These are phyloP conservation scores for Fagopyrum tataricum DNA, from an alignment of 148 eudicot species.

Conservation along the genomic window DNA sequence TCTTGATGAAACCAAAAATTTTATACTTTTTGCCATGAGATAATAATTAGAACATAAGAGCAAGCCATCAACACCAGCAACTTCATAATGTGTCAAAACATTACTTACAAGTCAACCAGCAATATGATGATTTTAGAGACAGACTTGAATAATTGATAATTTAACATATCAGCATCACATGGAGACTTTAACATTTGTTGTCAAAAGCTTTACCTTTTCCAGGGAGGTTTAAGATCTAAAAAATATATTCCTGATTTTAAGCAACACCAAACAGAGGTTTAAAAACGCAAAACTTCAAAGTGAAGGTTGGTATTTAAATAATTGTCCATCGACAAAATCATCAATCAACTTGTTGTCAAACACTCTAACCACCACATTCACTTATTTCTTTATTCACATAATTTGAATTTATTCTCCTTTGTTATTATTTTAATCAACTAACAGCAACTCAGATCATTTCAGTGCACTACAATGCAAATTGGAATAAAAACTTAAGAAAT, in stretches of 20 bases:
- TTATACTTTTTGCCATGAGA: not conserved
- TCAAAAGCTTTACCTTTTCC: not conserved
- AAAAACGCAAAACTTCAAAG: slow-evolving; percentile 1
- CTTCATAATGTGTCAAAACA: not conserved
- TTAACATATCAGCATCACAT: not conserved
- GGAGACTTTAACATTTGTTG: not conserved
- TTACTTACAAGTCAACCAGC: not conserved
- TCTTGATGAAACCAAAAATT: not conserved
- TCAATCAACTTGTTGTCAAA: slow-evolving; percentile 3
- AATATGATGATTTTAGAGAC: not conserved
- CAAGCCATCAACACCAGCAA: not conserved
- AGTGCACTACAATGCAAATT: not conserved
- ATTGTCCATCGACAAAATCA: slow-evolving; percentile 3
- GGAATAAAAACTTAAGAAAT: not conserved
- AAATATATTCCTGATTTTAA: not conserved
- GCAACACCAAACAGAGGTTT: not conserved
- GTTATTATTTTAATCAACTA: not conserved
- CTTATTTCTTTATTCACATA: slow-evolving; percentile 7
- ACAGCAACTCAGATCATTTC: not conserved
- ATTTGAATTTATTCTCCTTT: not conserved
- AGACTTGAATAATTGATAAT: not conserved
- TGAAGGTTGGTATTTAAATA: slow-evolving; percentile 1
- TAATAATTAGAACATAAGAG: not conserved
- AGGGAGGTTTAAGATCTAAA: not conserved
- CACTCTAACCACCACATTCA: slow-evolving; percentile 3